These are phyloP conservation scores for Steccherinum ochraceum DNA, from an alignment of 768 basidiomycete species.

Conservation along the genomic window DNA sequence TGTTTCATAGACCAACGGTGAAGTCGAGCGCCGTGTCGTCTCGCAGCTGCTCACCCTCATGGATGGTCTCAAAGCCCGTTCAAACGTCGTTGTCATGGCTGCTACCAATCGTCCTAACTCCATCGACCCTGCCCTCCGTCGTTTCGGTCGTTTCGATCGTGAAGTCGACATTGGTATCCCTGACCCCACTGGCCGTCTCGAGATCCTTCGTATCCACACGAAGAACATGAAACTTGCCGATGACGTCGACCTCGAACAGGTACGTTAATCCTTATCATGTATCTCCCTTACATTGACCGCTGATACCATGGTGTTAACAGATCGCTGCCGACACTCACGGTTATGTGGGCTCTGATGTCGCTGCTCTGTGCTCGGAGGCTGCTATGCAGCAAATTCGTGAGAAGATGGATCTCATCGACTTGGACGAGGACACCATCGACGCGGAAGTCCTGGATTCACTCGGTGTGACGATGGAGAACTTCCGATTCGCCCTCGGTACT, in stretches of 20 bases:
- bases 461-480: slow-evolving; percentile 99
- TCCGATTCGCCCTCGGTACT: slow-evolving; percentile 96
- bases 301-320: too few species aligned
- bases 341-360: slow-evolving; percentile 97
- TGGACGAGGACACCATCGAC: slow-evolving; percentile 97
- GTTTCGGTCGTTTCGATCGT: slow-evolving; percentile 98
- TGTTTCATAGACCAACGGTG: slow-evolving; percentile 80
- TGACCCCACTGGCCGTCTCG: slow-evolving; percentile 97
- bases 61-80: slow-evolving; percentile 98
- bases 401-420: slow-evolving; percentile 98
- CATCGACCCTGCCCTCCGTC: slow-evolving; percentile 96
- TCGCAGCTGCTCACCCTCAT: slow-evolving; percentile 98
- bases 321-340: slow-evolving; percentile 99
- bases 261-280: slow-evolving; percentile 20
- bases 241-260: slow-evolving; percentile 96
- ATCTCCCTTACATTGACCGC: slow-evolving; percentile 10
- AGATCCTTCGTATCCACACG: slow-evolving; percentile 98
- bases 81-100: slow-evolving; percentile 99
- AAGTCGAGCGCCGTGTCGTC: slow-evolving; percentile 98
- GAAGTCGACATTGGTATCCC: slow-evolving; percentile 99
- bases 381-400: slow-evolving; percentile 99
- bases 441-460: slow-evolving; percentile 98
- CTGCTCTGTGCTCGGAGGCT: slow-evolving; percentile 96
- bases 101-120: slow-evolving; percentile 99
- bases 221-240: slow-evolving; percentile 99